Evolutionary conservation across 225 moss, liverwort and hornwort genomes (phyloP).

Genomic region (Sphagnum contortum): DNA sequence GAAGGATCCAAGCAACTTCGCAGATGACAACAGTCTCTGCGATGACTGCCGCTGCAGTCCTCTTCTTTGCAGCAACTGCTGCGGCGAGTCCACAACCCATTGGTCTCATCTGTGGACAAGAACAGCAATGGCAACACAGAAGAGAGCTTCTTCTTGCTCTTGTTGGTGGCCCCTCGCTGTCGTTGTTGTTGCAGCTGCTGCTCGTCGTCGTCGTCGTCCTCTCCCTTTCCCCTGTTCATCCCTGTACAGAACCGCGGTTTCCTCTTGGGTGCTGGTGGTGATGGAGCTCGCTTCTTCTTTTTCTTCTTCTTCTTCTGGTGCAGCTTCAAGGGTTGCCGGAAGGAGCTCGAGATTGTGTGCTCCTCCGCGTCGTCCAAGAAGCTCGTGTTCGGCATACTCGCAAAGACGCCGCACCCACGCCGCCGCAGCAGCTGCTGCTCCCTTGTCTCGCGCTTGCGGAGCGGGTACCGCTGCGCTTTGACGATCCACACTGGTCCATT

Average conservation of each 20-base stretch:
- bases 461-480: too few relatives aligned
- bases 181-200: too few relatives aligned
- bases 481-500: too few relatives aligned
- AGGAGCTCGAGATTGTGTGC: background rate
- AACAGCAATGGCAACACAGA: slow-evolving; percentile 14
- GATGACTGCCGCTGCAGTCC: slow-evolving; percentile 16
- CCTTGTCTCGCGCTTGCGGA: too few relatives aligned
- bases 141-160: background rate
- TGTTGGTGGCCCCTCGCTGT: background rate
- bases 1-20: too few relatives aligned
- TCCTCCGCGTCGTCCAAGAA: background rate
- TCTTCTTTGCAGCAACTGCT: background rate
- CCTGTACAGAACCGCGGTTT: slow-evolving; percentile 12
- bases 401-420: too few relatives aligned
- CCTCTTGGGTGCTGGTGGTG: background rate
- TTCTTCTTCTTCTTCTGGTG: too few relatives aligned
- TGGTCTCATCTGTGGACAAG: slow-evolving; percentile 10
- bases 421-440: too few relatives aligned
- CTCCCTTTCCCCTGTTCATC: slow-evolving; percentile 14
- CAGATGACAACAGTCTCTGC: too few relatives aligned
- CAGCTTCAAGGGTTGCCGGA: slow-evolving; percentile 1
- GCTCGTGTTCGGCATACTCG: too few relatives aligned
- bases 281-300: too few relatives aligned
- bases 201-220: background rate
- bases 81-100: slow-evolving; percentile 16